A percentile compares a stretch with the other conserved stretches of the same genome.
These are phyloP conservation scores for Ceratobasidium sp. DNA, from an alignment of 1,284 basidiomycete species.

Conservation along the genomic window DNA sequence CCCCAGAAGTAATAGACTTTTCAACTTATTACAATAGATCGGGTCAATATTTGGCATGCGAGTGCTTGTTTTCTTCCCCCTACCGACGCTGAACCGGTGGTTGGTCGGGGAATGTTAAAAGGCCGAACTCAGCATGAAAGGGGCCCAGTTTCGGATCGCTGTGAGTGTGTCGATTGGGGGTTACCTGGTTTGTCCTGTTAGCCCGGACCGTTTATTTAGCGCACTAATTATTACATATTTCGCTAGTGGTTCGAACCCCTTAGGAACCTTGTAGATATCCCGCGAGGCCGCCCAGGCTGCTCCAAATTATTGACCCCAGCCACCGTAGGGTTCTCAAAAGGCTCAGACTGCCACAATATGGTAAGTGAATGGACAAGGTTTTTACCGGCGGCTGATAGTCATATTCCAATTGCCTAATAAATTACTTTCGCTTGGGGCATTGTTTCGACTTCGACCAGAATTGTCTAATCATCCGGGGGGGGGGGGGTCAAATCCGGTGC, in stretches of 20 bases:
- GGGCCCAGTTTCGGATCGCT: slow-evolving; percentile 30
- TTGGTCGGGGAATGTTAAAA: slow-evolving; percentile 45
- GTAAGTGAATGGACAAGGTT: background rate
- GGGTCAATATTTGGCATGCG: slow-evolving; percentile 40
- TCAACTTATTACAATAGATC: slow-evolving; percentile 2
- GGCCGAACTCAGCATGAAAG: slow-evolving; percentile 41
- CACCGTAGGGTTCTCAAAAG: slow-evolving; percentile 40
- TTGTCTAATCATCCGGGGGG: slow-evolving; percentile 45
- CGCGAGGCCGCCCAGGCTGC: no score
- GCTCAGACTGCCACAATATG: slow-evolving; percentile 44
- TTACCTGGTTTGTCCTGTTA: slow-evolving; percentile 29
- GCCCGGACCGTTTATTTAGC: background rate
- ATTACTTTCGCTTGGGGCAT: slow-evolving; percentile 45
- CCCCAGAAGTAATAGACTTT: background rate
- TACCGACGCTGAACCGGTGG: no score
- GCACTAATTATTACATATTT: background rate
- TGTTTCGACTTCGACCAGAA: slow-evolving; percentile 42
- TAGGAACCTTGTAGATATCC: slow-evolving; percentile 43
- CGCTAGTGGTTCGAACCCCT: slow-evolving; percentile 39
- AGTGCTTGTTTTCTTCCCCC: background rate
- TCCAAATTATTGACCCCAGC: no score
- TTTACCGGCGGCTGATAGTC: background rate
- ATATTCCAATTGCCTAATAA: background rate
- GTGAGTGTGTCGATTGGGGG: slow-evolving; percentile 45
- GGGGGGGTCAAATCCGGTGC: slow-evolving; percentile 35